Evolutionary conservation across 495 filamentous ascomycete genomes (phyloP).

Genomic region (Hyaloscypha bicolor): DNA sequence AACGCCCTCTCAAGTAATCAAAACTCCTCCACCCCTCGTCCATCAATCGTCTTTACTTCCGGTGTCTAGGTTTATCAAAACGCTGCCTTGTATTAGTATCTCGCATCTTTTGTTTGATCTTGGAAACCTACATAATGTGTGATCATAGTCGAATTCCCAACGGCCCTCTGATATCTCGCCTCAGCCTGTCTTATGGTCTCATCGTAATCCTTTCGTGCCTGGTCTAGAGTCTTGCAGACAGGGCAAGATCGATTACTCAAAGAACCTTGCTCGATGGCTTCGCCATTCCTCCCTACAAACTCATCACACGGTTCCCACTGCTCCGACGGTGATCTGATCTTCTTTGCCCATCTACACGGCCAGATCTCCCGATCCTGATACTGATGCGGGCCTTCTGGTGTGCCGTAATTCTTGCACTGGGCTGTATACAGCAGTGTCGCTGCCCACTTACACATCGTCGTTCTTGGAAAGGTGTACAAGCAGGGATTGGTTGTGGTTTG

Average conservation of each 20-base stretch:
- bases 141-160: neutral
- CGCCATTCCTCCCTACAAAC: neutral
- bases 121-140: neutral
- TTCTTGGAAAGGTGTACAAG: neutral
- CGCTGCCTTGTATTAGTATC: neutral
- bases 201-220: neutral
- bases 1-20: neutral
- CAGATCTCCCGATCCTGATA: slow-evolving; percentile 4
- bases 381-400: neutral
- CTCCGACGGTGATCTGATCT: neutral
- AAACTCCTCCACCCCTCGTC: neutral
- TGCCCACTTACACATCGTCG: slow-evolving; percentile 3
- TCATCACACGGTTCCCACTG: neutral
- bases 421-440: neutral
- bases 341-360: neutral
- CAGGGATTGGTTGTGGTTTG: neutral
- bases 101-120: neutral
- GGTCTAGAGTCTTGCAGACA: neutral
- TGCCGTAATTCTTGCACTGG: slow-evolving; percentile 1
- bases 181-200: neutral
- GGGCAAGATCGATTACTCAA: neutral
- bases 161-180: neutral
- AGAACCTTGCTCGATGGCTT: neutral
- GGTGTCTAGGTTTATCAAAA: neutral
- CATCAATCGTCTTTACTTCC: neutral